Evolutionary conservation across 345 rosid species (phyloP).

Genomic region (Linum trigynum): DNA sequence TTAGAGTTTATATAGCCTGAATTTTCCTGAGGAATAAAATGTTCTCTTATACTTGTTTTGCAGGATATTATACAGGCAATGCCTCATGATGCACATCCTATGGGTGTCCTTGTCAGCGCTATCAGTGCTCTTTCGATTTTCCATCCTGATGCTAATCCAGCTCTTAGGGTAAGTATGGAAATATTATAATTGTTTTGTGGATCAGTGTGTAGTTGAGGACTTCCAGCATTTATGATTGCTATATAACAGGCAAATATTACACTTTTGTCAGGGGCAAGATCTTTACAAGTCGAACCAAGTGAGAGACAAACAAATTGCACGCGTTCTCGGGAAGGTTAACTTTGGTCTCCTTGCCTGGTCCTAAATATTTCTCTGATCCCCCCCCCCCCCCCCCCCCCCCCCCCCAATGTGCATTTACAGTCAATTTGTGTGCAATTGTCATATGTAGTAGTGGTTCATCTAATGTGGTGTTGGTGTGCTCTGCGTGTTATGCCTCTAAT

Average conservation of each 20-base stretch:
- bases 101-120: slow-evolving; percentile 98
- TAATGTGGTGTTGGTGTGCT: too few species aligned
- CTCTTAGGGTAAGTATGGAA: slow-evolving; percentile 61
- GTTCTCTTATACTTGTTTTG: slow-evolving; percentile 16
- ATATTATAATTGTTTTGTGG: too few species aligned
- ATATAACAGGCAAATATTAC: background rate
- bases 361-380: background rate
- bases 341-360: background rate
- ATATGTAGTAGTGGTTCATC: slow-evolving; percentile 4
- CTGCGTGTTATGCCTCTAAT: background rate
- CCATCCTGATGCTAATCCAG: slow-evolving; percentile 99
- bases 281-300: slow-evolving; percentile 73
- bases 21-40: background rate
- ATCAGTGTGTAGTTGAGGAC: background rate
- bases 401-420: too few species aligned
- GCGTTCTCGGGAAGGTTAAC: slow-evolving; percentile 78
- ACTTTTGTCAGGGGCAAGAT: slow-evolving; percentile 54
- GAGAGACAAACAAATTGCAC: slow-evolving; percentile 90
- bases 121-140: slow-evolving; percentile 96
- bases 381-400: too few species aligned
- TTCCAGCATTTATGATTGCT: background rate
- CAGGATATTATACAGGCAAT: slow-evolving; percentile 88
- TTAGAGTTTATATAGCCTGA: background rate
- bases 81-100: slow-evolving; percentile 99
- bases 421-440: too few species aligned